Conservation (phyloP, 805 yeast species). For the Torulaspora franciscae region DNA sequence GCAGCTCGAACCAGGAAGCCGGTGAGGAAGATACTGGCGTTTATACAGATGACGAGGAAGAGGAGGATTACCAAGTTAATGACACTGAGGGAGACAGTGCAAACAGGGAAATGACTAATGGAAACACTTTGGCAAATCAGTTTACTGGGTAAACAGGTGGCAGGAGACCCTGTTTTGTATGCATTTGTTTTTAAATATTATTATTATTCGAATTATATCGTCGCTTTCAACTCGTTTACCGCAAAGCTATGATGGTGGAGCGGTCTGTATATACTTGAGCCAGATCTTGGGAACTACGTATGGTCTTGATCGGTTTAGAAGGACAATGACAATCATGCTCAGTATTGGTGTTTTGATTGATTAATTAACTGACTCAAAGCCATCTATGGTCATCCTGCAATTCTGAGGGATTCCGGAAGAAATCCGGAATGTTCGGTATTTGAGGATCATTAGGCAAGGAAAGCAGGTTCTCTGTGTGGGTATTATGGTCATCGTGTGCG, state of each 20-base stretch:
- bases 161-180: constrained; percentile 5
- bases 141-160: constrained; percentile 8
- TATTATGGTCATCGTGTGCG: constrained; percentile 6
- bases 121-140: constrained; percentile 17
- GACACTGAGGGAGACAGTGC: constrained; percentile 1
- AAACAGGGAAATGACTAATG: constrained; percentile 8
- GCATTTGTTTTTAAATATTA: constrained; percentile 3
- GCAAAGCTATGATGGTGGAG: neutral
- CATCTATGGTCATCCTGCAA: constrained; percentile 18
- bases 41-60: constrained; percentile 7
- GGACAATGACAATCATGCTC: neutral
- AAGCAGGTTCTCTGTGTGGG: constrained; percentile 9
- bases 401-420: constrained; percentile 21
- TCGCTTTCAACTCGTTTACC: neutral
- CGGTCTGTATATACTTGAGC: neutral
- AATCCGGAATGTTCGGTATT: constrained; percentile 25
- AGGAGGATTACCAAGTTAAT: constrained; percentile 4
- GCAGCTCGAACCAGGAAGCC: constrained; percentile 3
- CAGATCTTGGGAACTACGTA: neutral
- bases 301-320: neutral
- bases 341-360: neutral
- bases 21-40: constrained; percentile 5
- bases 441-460: constrained; percentile 15
- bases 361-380: constrained; percentile 6
- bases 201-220: constrained; percentile 1